Percentiles rank a stretch among this genome's conserved stretches.
Conservation (phyloP, 2,329 filamentous ascomycete genomes). For the Taxawa tesnikishii region DNA sequence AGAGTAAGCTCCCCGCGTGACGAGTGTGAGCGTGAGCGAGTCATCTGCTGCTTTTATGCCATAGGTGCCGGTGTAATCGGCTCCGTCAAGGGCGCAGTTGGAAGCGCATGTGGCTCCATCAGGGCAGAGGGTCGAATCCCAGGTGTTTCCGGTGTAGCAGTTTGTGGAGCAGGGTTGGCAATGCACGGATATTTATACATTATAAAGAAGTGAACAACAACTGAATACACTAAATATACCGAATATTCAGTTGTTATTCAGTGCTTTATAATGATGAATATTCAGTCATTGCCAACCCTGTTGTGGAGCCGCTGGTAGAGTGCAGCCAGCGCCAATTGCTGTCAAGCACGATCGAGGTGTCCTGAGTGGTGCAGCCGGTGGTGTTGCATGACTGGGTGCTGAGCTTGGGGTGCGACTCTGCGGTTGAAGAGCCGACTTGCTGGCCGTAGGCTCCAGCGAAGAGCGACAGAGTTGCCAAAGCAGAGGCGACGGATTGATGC, state of each 20-base stretch:
- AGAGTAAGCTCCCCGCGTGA: constrained; percentile 37
- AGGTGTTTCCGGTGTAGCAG: constrained; percentile 35
- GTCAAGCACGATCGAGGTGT: constrained; percentile 27
- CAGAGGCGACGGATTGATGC: no score
- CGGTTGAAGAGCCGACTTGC: constrained; percentile 26
- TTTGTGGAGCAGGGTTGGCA: constrained; percentile 31
- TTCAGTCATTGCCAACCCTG: background rate
- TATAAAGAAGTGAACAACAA: no score
- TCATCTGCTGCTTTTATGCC: constrained; percentile 41
- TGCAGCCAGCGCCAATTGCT: constrained; percentile 41
- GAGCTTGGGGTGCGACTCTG: constrained; percentile 30
- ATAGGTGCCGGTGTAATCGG: constrained; percentile 28
- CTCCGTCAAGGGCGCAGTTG: constrained; percentile 30
- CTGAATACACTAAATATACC: no score
- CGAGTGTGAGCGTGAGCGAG: constrained; percentile 44
- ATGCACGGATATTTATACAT: no score
- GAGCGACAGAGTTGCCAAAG: constrained; percentile 25
- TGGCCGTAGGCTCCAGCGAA: constrained; percentile 27
- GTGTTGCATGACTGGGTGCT: constrained; percentile 27
- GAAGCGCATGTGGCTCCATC: constrained; percentile 23
- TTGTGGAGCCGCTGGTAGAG: constrained; percentile 23
- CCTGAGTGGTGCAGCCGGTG: constrained; percentile 25
- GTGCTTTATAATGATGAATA: no score
- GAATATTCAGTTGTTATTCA: no score
- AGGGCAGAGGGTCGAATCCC: constrained; percentile 28